phyloP scores from a whole-genome alignment of 2,329 filamentous ascomycete genomes.

The Phialocephala subalpina region DNA sequence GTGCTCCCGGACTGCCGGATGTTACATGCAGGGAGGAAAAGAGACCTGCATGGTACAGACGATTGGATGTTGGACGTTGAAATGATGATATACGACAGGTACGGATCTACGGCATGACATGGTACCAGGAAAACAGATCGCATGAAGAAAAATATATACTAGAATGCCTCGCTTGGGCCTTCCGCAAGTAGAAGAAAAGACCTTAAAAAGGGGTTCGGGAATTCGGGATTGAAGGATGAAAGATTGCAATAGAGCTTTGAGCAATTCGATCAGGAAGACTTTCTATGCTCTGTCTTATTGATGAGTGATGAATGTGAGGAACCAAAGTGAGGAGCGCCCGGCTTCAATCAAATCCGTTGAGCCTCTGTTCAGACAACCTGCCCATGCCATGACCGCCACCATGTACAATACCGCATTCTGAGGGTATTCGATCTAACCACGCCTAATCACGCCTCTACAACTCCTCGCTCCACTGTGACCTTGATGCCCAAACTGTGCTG shows the following conservation, averaged over 20 bases:
- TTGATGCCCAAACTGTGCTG: not conserved
- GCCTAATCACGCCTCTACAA: conserved; percentile 9
- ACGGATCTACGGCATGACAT: conserved; percentile 6
- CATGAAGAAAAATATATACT: not conserved
- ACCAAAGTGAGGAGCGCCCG: not conserved
- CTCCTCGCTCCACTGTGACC: conserved; percentile 5
- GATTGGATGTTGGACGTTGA: conserved; percentile 6
- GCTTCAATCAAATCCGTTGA: conserved; percentile 24
- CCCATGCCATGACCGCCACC: conserved; percentile 3
- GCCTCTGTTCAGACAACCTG: conserved; percentile 16
- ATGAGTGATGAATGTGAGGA: not conserved
- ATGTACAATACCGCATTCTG: not conserved
- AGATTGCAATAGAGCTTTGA: conserved; percentile 3
- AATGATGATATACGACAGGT: not conserved
- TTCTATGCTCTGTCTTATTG: not conserved
- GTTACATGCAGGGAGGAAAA: not conserved
- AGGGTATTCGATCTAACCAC: conserved; percentile 23
- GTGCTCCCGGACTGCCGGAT: not conserved
- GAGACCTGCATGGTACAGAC: not conserved
- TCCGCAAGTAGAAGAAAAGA: no score
- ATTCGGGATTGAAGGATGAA: not conserved
- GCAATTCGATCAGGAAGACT: not conserved
- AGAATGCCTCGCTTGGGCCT: not conserved
- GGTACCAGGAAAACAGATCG: conserved; percentile 6
- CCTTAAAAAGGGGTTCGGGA: not conserved